Evolutionary conservation across 2,329 filamentous ascomycete genomes (phyloP).

Genomic region (Pezicula radicicola): DNA sequence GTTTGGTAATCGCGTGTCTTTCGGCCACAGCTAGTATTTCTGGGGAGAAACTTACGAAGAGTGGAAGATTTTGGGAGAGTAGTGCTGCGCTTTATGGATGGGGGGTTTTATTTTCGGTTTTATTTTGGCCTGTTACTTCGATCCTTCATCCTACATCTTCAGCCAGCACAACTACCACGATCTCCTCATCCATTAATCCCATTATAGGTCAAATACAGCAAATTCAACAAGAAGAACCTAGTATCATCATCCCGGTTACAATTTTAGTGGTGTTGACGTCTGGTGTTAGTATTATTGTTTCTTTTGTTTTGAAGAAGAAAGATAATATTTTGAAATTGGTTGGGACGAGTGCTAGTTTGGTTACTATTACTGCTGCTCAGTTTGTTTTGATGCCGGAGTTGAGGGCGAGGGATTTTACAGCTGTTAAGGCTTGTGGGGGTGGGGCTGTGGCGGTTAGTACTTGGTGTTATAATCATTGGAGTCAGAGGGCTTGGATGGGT

Average conservation of each 20-base stretch:
- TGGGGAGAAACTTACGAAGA: constrained; percentile 18
- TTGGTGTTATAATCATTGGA: constrained; percentile 19
- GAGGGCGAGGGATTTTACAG: constrained; percentile 8
- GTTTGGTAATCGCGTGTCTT: constrained; percentile 14
- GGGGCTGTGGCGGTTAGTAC: constrained; percentile 13
- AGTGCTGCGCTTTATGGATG: constrained; percentile 17
- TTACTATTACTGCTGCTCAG: constrained; percentile 16
- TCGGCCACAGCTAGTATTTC: constrained; percentile 18
- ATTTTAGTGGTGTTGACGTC: constrained; percentile 4
- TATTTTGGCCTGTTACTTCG: constrained; percentile 2
- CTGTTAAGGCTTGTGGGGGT: constrained; percentile 15
- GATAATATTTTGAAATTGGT: constrained; percentile 20
- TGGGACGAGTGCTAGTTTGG: constrained; percentile 12
- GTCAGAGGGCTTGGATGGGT: constrained; percentile 4
- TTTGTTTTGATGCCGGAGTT: constrained; percentile 15
- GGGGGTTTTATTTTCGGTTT: constrained; percentile 12
- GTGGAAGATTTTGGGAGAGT: constrained; percentile 18
- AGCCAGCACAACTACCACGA: no score
- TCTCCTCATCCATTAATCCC: no score
- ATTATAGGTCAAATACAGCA: no score
- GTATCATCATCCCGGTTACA: background rate
- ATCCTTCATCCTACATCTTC: background rate
- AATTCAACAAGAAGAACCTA: background rate
- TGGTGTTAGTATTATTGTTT: constrained; percentile 13
- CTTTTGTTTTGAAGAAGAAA: constrained; percentile 11